Evolutionary conservation across 1,139 yeast species (phyloP).

Genomic region (Debaryomyces sp.): DNA sequence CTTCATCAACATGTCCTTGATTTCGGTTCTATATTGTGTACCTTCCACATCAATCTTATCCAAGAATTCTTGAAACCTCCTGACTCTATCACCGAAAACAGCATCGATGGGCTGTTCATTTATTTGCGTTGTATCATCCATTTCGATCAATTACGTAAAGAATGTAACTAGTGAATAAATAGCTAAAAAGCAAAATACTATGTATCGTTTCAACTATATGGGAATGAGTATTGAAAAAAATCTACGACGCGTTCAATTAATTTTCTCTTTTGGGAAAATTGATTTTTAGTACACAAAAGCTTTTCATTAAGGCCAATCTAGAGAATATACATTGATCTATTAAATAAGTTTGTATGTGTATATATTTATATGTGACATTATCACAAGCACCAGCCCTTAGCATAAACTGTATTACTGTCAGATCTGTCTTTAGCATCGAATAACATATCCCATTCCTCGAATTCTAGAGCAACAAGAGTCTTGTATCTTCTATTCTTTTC

Average conservation of each 20-base stretch:
- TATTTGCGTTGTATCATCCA: slow-evolving; percentile 23
- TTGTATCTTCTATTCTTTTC: slow-evolving; percentile 73
- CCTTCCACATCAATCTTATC: slow-evolving; percentile 52
- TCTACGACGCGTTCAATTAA: slow-evolving; percentile 35
- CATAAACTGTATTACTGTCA: slow-evolving; percentile 16
- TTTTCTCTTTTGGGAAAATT: slow-evolving; percentile 29
- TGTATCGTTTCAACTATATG: not conserved
- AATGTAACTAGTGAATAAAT: slow-evolving; percentile 1
- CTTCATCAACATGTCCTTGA: slow-evolving; percentile 69
- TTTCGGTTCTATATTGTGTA: slow-evolving; percentile 67
- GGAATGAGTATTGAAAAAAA: slow-evolving; percentile 5
- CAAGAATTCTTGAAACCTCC: slow-evolving; percentile 86
- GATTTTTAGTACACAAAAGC: slow-evolving; percentile 1
- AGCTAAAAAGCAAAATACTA: slow-evolving; percentile 8
- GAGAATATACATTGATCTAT: not conserved
- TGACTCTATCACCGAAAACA: slow-evolving; percentile 76
- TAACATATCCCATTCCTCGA: slow-evolving; percentile 56
- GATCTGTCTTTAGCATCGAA: slow-evolving; percentile 24
- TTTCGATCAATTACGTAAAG: slow-evolving; percentile 9
- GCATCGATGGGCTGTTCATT: slow-evolving; percentile 47
- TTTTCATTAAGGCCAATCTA: not conserved
- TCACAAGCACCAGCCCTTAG: slow-evolving; percentile 32
- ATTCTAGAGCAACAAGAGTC: slow-evolving; percentile 77
- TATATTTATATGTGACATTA: not conserved
- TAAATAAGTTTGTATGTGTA: slow-evolving; percentile 4